phyloP scores from a whole-genome alignment of 345 rosid genomes.

The Syzygium aromaticum region DNA sequence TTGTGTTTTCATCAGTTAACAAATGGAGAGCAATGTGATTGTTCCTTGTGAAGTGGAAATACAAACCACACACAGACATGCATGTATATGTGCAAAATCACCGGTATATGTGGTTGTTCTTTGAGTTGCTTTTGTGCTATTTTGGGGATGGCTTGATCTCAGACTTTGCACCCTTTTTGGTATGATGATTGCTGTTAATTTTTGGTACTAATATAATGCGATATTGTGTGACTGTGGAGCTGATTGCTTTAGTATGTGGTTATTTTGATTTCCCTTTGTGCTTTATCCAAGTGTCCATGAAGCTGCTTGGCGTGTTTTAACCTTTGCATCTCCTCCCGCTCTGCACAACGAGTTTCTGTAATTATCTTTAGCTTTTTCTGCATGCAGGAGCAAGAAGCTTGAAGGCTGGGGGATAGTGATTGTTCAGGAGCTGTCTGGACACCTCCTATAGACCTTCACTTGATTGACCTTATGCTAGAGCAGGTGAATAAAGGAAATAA shows the following conservation, averaged over 20 bases:
- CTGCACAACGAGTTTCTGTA: not conserved
- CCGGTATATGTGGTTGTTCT: not conserved
- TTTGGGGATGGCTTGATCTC: not conserved
- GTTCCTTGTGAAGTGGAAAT: not conserved
- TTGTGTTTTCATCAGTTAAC: not conserved
- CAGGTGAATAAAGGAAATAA: not conserved
- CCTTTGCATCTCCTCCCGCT: not conserved
- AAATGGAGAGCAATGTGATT: not conserved
- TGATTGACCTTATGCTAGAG: not conserved
- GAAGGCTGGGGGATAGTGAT: not conserved
- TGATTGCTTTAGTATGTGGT: not conserved
- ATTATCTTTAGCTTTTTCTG: not conserved
- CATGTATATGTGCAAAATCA: not conserved
- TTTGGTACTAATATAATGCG: not conserved
- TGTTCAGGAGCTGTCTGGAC: not conserved
- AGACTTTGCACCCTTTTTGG: not conserved
- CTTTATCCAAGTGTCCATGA: not conserved
- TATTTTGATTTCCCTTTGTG: not conserved
- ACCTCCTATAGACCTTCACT: not conserved
- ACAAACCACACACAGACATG: not conserved
- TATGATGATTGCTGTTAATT: not conserved
- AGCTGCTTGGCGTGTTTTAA: not conserved
- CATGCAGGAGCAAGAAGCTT: not conserved
- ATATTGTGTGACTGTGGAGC: not conserved
- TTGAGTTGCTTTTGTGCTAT: not conserved